Evolutionary conservation across 2,329 filamentous ascomycete genomes (phyloP), one percentile per base, ranked within the genome.

Genomic region (Aaosphaeria pasadenensis): DNA sequence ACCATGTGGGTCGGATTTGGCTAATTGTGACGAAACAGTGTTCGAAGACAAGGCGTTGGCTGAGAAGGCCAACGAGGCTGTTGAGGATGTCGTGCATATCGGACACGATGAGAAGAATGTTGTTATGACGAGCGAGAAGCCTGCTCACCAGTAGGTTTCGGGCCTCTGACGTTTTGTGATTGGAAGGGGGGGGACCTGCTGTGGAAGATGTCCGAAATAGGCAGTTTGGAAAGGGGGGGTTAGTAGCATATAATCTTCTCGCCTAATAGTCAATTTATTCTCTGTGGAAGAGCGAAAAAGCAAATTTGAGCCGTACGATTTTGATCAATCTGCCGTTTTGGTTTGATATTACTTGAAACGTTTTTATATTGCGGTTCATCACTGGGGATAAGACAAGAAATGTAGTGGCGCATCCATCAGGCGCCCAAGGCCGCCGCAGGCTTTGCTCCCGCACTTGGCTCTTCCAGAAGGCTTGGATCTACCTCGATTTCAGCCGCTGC

Each of bases 31-130:
- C 17, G 32, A 9, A 28, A n/a, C 45, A 56, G 53, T 60, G 48
- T 60, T 59, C 42, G 57, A 60, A 42, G 55, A 57, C 39, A 54
- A 58, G 43, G 52, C 50, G 29, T 48, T 54, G 9, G 54, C 56
- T 6, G 47, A 54, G 17, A 38, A 51, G 42, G 52, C 55, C 7
- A 48, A 44, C 9, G 50, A 51, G 30, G 57, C 52, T 9, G 55
- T 59, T 38, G 57, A 58, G 48, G 56, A 59, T 46, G 46, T 55
- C 17, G 50, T 56, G 24, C 51, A 54, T 24, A 13, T 30, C 17
- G 9, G 36, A 6, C 30, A 33, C 11, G 24, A 36, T 28, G 42
- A 44, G 42, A 44, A 44, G 42, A 32, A 32, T 4, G 41, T 3
- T 11, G 31, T 29, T 17, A 43, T 32, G 6, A 43, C 30, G 24